phyloP scores from a whole-genome alignment of 1,284 basidiomycete species.

The Ganoderma meredithae region DNA sequence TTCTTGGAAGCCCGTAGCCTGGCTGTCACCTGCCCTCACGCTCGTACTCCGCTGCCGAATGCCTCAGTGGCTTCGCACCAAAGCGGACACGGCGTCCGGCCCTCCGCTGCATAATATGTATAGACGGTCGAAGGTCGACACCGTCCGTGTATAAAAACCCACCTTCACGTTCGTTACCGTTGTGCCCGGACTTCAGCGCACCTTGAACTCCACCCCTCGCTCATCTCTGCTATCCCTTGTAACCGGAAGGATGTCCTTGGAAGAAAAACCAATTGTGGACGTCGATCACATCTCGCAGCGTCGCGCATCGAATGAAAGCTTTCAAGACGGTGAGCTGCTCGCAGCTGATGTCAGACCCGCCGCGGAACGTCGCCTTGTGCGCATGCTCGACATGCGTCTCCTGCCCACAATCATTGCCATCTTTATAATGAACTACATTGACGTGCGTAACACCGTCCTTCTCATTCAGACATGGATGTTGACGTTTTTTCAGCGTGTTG shows the following conservation, averaged over 20 bases:
- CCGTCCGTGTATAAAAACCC: conserved; percentile 19
- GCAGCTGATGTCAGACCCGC: conserved; percentile 33
- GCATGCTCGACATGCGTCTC: conserved; percentile 64
- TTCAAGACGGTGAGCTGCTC: conserved; percentile 35
- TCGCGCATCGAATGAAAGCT: conserved; percentile 11
- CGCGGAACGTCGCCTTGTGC: conserved; percentile 43
- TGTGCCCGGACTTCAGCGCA: conserved; percentile 11
- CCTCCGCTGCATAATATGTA: conserved; percentile 26
- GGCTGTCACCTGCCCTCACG: conserved; percentile 23
- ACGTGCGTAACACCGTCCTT: conserved; percentile 49
- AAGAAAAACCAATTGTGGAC: conserved; percentile 26
- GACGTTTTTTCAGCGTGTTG: conserved; percentile 55
- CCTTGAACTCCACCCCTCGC: neutral
- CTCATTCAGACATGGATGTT: neutral
- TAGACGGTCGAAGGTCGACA: conserved; percentile 11
- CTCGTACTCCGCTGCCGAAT: neutral
- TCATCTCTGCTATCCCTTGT: neutral
- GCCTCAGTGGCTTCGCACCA: conserved; percentile 7
- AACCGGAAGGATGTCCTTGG: conserved; percentile 22
- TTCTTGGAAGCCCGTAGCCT: conserved; percentile 18
- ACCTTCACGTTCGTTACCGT: neutral
- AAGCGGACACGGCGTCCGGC: conserved; percentile 14
- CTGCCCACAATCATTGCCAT: conserved; percentile 68
- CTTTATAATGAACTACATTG: conserved; percentile 75
- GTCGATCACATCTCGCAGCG: conserved; percentile 32